Evolutionary conservation across 2,329 filamentous ascomycete species (phyloP), one percentile per base, ranked within the genome.

Genomic region (Clonostachys solani): DNA sequence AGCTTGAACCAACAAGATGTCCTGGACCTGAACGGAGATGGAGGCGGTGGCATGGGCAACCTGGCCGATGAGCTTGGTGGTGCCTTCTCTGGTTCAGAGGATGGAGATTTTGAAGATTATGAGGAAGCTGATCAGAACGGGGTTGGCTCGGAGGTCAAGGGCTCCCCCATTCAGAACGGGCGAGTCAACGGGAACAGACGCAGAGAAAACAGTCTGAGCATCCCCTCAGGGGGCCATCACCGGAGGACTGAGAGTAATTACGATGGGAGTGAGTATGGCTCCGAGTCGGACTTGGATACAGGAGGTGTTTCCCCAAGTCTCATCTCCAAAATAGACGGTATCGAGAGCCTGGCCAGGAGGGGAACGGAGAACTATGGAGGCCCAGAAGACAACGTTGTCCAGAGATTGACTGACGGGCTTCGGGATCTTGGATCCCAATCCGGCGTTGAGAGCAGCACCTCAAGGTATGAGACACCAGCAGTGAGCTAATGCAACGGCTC

Each of bases 51-150:
- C 9, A 71, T 90, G 52, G 89, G 88, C 33, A 92, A 90, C 56
- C 66, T 94, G 43, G 89, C 89, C 2, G 89, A 92, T 64, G 89
- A 94, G 65, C 71, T 94, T 43, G 89, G 86, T 2, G 87, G 87
- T 58, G 83, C 84, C 5, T 81, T 87, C 63, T 82, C 80, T 40
- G 83, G 82, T 34, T 85, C 82, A 9, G 81, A 83, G 37, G 77
- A 75, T 17, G 74, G 76, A 40, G 72, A 75, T 17, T 29, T 29
- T 10, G 23, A 29, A 29, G 68, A 73, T 34, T 70, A 72, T 12
- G 72, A 73, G 13, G 33, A 6, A 8, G 47, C 46, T 18, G 38
- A 34, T 10, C 17, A 34, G 3, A 42, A 18, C 13, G 16, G 17
- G 17, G 23, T 15, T 16, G n/a, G 7, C 23, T 44, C 35, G 23